Base-by-base conservation (phyloP, 2,329 filamentous ascomycete species). In the Fusarium nodosum region DNA sequence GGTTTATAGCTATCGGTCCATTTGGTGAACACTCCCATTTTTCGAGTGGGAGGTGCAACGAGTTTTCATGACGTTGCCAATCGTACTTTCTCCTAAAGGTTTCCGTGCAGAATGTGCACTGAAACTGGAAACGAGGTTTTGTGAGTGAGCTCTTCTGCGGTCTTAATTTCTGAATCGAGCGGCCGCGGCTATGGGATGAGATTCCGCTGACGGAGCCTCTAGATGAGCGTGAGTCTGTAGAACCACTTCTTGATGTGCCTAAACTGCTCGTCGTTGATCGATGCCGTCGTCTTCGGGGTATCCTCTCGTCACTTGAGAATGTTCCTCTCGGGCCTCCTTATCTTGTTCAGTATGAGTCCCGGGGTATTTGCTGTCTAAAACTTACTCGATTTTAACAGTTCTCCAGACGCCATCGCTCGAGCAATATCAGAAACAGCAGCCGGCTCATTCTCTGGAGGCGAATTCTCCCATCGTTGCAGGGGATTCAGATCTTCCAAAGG, bases 51-150 rank as follows among this genome's bases (percentile, higher is more conserved):
- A 78, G 78, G 73, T 77, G 85, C 50, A 80, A 80, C 58, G 81
- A 80, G 34, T 81, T 82, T 56, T 87, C 85, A 66, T 87, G 85
- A 7, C 85, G 76, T 33, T 81, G 80, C 82, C 82, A 83, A 51
- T 83, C 82, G 55, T 83, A 80, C 33, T 82, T 82, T 1, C 79
- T 81, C 28, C 78, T 79, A 60, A 83, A 83, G 0, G 79, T 80
- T 44, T 83, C 81, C 0, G 81, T 82, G 50, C 82, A 83, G 63
- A 84, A 84, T 7, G 82, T 84, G 51, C 82, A 84, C 47, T 83
- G 82, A 24, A 77, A 80, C 0, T 48, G 66, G 2, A 69, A 66
- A 9, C 64, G 47, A 15, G 64, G 51, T 8, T 54, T 57, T 34
- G 54, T 55, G 3, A 60, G 47, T 3, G 62, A 54, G 36, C 56